Evolutionary conservation across 345 rosid genomes (phyloP), one percentile per base, ranked within the genome.

Genomic region (Brassica rapa): DNA sequence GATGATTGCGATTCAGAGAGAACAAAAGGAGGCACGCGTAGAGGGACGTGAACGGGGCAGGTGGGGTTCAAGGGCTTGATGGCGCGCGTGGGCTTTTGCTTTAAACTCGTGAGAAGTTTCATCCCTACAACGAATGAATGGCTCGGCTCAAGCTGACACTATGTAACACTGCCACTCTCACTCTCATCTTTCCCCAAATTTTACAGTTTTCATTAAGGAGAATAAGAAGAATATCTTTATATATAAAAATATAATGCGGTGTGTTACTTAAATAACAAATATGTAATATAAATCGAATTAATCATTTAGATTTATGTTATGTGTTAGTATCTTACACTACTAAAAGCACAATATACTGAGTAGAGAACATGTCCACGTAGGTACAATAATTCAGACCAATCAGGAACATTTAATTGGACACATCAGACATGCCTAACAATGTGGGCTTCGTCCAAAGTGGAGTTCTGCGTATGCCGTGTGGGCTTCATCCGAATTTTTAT

Each of bases 41-140:
- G 76, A 65, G 67, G 61, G 57, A 71, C 66, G 60, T 55, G 15
- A 37, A 27, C 29, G 46, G 8, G 37, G 37, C 49, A 35, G 46
- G 78, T 65, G 78, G 68, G 68, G 49, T 15, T 35, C 68, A 64
- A 35, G 66, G 78, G 27, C 46, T 75, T 70, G 70, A 77, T 70
- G 65, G 59, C 81, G 81, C 81, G 81, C 77, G 76, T 71, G 67
- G 67, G 39, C 1, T 64, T 64, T 71, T 25, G 61, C 81, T 77
- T 65, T 77, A 53, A 71, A 77, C 66, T 49, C 81, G 81, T 77
- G 76, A 71, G 46, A 9, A 70, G 55, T 77, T 49, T 49, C 37
- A 0, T 69, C 14, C 29, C 46, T 25, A 10, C 10, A 35, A 35
- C 41, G 41, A 39, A 2, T 16, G 15, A 62, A 6, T 27, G 75